Evolutionary conservation across 1,139 yeast genomes (phyloP).

Genomic region (Saccharomyces hybrid): DNA sequence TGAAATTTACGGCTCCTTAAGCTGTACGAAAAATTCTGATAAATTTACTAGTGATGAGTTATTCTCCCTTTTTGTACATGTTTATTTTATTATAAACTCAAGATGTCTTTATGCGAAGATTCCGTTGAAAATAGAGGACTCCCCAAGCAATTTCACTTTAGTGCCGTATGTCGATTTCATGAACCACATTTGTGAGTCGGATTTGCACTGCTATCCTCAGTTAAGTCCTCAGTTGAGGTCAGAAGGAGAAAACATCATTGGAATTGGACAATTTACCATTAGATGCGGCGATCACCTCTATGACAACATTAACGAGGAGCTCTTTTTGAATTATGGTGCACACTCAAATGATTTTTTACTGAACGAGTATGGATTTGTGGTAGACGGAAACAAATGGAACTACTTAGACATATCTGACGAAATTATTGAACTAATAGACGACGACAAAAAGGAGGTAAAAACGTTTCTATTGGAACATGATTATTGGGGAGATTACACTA

Average conservation of each 20-base stretch:
- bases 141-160: slow-evolving; percentile 65
- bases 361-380: slow-evolving; percentile 79
- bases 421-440: slow-evolving; percentile 33
- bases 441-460: slow-evolving; percentile 32
- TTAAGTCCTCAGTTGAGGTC: slow-evolving; percentile 11
- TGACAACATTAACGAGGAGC: slow-evolving; percentile 46
- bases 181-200: slow-evolving; percentile 55
- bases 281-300: slow-evolving; percentile 18
- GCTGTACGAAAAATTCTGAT: neutral
- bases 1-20: slow-evolving; percentile 9
- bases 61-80: slow-evolving; percentile 45
- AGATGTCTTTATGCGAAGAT: slow-evolving; percentile 79
- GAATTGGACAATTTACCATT: slow-evolving; percentile 22
- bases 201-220: slow-evolving; percentile 24
- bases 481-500: slow-evolving; percentile 69
- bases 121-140: slow-evolving; percentile 40
- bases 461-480: slow-evolving; percentile 44
- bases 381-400: slow-evolving; percentile 57
- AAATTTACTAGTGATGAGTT: slow-evolving; percentile 17
- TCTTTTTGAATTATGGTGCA: slow-evolving; percentile 76
- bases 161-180: slow-evolving; percentile 88
- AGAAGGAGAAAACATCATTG: slow-evolving; percentile 5
- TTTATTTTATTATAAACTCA: slow-evolving; percentile 85
- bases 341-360: slow-evolving; percentile 76
- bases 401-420: slow-evolving; percentile 53